Evolutionary conservation across 495 filamentous ascomycete species (phyloP).

Genomic region (Aspergillus sclerotiicarbonarius): DNA sequence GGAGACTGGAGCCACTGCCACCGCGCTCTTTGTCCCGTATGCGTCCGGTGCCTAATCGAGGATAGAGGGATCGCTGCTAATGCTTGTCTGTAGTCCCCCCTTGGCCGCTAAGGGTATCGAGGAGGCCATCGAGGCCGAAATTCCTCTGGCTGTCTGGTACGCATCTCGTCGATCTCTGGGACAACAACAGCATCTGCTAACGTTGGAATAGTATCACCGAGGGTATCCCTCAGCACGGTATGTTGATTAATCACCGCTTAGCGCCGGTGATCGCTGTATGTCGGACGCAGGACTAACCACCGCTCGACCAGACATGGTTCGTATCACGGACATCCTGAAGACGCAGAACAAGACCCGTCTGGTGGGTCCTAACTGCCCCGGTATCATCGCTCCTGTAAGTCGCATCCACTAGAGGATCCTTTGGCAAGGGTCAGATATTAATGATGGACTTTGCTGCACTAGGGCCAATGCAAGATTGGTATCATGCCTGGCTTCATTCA

Average conservation of each 20-base stretch:
- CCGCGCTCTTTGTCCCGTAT: slow-evolving; percentile 97
- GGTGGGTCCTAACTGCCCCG: slow-evolving; percentile 97
- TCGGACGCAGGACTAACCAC: slow-evolving; percentile 24
- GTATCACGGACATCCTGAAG: slow-evolving; percentile 97
- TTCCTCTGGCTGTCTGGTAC: slow-evolving; percentile 87
- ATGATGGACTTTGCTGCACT: slow-evolving; percentile 7
- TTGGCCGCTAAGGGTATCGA: slow-evolving; percentile 93
- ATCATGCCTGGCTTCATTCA: slow-evolving; percentile 99
- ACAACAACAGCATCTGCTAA: background rate
- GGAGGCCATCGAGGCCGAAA: slow-evolving; percentile 89
- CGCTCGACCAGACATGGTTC: slow-evolving; percentile 80
- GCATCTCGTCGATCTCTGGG: slow-evolving; percentile 22
- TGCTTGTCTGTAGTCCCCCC: slow-evolving; percentile 60
- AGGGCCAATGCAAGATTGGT: slow-evolving; percentile 99
- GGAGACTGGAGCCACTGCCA: slow-evolving; percentile 84
- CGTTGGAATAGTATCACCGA: slow-evolving; percentile 73
- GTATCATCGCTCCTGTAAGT: slow-evolving; percentile 85
- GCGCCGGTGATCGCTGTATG: background rate
- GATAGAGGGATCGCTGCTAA: slow-evolving; percentile 1
- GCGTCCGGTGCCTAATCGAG: slow-evolving; percentile 7
- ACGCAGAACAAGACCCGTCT: slow-evolving; percentile 95
- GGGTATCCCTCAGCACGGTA: slow-evolving; percentile 95
- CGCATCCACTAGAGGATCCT: background rate
- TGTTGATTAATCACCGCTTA: slow-evolving; percentile 21
- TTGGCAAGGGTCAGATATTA: slow-evolving; percentile 6